Evolutionary conservation across 371 early-diverging fungal species (phyloP).

Genomic region (Lichtheimia ornata): DNA sequence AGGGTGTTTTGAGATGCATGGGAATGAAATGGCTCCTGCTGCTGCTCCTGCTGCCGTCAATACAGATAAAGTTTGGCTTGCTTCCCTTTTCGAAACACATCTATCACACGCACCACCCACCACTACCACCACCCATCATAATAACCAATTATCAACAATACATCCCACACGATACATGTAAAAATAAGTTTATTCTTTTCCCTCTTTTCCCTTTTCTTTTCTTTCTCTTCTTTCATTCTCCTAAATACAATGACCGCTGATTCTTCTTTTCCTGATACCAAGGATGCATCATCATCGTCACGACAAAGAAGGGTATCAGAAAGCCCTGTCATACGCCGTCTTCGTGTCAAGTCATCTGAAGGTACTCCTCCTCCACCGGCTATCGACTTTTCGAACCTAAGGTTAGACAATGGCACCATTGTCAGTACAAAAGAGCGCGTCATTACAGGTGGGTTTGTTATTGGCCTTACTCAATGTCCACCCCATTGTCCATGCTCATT

Average conservation of each 20-base stretch:
- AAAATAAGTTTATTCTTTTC: neutral
- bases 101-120: too few relatives aligned
- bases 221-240: conserved; percentile 7
- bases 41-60: too few relatives aligned
- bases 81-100: too few relatives aligned
- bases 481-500: neutral
- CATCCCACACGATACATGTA: neutral
- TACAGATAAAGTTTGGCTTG: too few relatives aligned
- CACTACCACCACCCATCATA: too few relatives aligned
- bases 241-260: too few relatives aligned
- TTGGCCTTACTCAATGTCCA: neutral
- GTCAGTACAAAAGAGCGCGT: conserved; percentile 78
- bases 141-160: too few relatives aligned
- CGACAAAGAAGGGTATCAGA: neutral
- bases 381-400: conserved; percentile 74
- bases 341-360: conserved; percentile 12
- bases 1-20: too few relatives aligned
- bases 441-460: conserved; percentile 55
- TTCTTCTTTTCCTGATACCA: too few relatives aligned
- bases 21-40: too few relatives aligned
- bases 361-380: conserved; percentile 2
- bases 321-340: conserved; percentile 12
- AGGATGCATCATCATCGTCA: too few relatives aligned
- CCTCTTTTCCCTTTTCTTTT: neutral
- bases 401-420: conserved; percentile 74